Evolutionary conservation across 306 rosid genomes (phyloP).

Genomic region (Quillaja saponaria): DNA sequence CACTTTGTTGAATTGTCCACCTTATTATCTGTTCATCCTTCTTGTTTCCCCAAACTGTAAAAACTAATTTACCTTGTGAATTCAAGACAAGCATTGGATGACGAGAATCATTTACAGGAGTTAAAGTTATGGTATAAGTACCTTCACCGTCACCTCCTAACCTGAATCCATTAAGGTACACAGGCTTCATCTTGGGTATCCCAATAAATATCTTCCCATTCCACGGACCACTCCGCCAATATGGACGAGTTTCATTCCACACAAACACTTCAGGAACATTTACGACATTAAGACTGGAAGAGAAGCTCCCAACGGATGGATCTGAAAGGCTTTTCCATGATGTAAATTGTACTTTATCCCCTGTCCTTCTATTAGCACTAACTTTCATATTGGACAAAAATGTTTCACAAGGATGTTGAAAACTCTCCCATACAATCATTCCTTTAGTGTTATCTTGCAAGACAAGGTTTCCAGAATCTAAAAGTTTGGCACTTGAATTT

Average conservation of each 20-base stretch:
- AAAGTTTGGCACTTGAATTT: slow-evolving; percentile 31
- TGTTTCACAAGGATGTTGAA: slow-evolving; percentile 8
- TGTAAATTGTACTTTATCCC: neutral
- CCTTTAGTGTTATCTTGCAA: slow-evolving; percentile 30
- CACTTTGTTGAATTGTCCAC: too few species aligned
- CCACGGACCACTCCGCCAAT: slow-evolving; percentile 10
- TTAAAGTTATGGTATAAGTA: too few species aligned
- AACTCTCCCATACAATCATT: slow-evolving; percentile 41
- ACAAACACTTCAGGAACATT: slow-evolving; percentile 22
- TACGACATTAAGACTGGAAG: neutral
- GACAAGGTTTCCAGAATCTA: slow-evolving; percentile 38
- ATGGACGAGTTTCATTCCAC: slow-evolving; percentile 30
- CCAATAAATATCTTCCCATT: too few species aligned
- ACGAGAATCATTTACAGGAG: too few species aligned
- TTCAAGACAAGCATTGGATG: too few species aligned
- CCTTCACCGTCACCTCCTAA: too few species aligned
- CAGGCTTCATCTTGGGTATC: too few species aligned
- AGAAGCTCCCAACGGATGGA: slow-evolving; percentile 21
- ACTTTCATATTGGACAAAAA: neutral
- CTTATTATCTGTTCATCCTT: too few species aligned
- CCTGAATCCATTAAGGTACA: too few species aligned
- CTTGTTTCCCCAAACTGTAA: too few species aligned
- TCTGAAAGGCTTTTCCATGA: slow-evolving; percentile 29
- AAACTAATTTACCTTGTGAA: too few species aligned
- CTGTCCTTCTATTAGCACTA: neutral